Evolutionary conservation across 805 yeast genomes (phyloP), one percentile per base, ranked within the genome.

Genomic region (Yamadazyma scolyti): DNA sequence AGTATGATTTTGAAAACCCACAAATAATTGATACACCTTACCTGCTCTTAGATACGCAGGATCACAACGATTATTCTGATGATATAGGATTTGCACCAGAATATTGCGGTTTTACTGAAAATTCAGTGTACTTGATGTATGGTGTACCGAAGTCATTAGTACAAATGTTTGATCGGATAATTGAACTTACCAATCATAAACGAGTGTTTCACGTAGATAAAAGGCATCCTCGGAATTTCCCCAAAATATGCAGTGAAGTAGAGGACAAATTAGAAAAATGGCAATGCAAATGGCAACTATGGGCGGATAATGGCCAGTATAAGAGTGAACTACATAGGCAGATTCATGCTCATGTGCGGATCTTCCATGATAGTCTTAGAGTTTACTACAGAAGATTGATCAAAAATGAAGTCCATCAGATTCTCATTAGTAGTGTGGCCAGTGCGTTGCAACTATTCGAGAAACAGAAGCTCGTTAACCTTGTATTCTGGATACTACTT

Each of bases 171-270:
- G 64, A 67, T 38, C 67, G 67, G 37, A 55, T 65, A 2, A 60
- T 73, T 5, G 63, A 59, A 16, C 51, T 75, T 25, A 58, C 80
- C 2, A 75, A 75, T 44, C 78, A 74, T 43, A 68, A 71, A 42
- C 65, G 70, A 36, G 65, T 69, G 37, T 75, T 75, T 44, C 37
- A 42, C 30, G 42, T 39, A 6, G 42, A 49, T 17, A 60, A 63
- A 16, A 58, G 65, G 20, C 62, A 58, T 25, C 79, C 80, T 0
- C 52, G 79, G 24, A 75, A 74, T 42, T 75, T 73, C 45, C 79
- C 79, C 4, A 60, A 63, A 31, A 56, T 73, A 3, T 74, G 79
- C 42, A 73, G 78, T 31, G 79, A 74, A 31, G 44, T 68, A 3
- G 78, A 74, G 38, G 79, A 74, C 33, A 66, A 61, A 21, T 47